phyloP scores from a whole-genome alignment of 768 basidiomycete species.

The Naganishia randhawae region DNA sequence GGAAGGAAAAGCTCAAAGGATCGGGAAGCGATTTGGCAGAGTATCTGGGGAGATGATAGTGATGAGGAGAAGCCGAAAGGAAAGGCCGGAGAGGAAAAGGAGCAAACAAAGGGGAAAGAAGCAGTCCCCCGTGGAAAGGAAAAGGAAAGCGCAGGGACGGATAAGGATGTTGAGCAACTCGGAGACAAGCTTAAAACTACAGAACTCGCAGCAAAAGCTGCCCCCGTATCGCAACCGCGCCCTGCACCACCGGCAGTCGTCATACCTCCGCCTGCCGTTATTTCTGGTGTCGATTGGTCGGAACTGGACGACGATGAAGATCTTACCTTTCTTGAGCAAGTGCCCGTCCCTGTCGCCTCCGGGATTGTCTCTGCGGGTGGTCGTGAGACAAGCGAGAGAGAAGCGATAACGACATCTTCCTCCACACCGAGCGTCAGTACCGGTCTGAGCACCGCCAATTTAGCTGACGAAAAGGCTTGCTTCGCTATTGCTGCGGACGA shows the following conservation, averaged over 20 bases:
- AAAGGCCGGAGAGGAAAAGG: not conserved
- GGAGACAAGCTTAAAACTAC: not conserved
- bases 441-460: not conserved
- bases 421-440: not conserved
- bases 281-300: conserved; percentile 17
- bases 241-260: not conserved
- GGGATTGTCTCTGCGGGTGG: not conserved
- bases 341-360: not conserved
- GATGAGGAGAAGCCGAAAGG: conserved; percentile 14
- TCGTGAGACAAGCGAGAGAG: not conserved
- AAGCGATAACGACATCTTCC: not conserved
- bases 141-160: not conserved
- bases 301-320: conserved; percentile 19
- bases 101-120: not conserved
- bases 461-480: not conserved
- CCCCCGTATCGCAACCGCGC: not conserved
- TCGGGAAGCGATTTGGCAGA: conserved; percentile 19
- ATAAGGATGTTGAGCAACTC: not conserved
- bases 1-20: conserved; percentile 11
- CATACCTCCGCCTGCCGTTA: conserved; percentile 18
- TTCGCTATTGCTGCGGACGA: not conserved
- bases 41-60: conserved; percentile 19
- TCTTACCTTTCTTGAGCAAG: conserved; percentile 12
- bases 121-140: not conserved
- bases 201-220: not conserved